Evolutionary conservation across 805 yeast species (phyloP), one percentile per base, ranked within the genome.

Genomic region (Wickerhamiella cacticola): DNA sequence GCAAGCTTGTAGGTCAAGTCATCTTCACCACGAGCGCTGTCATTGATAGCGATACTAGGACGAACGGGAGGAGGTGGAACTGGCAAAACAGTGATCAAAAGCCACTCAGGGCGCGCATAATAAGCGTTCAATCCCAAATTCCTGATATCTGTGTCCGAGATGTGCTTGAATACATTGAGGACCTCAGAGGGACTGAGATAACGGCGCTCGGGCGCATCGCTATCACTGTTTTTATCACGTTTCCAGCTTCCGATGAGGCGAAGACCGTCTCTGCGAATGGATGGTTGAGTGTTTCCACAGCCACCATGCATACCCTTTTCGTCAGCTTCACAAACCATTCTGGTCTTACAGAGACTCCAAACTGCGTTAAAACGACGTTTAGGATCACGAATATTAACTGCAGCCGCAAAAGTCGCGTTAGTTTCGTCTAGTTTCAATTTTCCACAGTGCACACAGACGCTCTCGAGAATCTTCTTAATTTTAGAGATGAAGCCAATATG

Each of bases 41-140:
- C 98, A 56, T 92, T 92, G 60, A 92, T 88, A 1, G 98, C 96
- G 69, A 92, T 92, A 21, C 95, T 84, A 9, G 99, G 99, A 66
- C 99, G 81, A 28, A 92, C 99, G 29, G 96, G 97, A 53, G 99
- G 99, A 45, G 99, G 99, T 39, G 99, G 99, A 16, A 92, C 98
- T 1, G 99, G 98, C 59, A 92, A 72, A n/a, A 92, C 97, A 1
- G 97, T 87, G 56, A 92, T 76, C 52, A 92, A 74, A 79, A 92
- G 78, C 99, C 98, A 92, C 68, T 92, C 99, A 2, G 99, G 99
- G 59, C 98, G 80, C 1, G 99, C 92, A 60, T 85, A 92, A 62
- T 92, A 96, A 63, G 87, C 94, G 61, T 83, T 85, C 67, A 92
- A 81, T 4, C 99, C 99, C 52, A 92, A 64, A 56, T 76, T 78